Conservation (phyloP, 1,139 yeast genomes). For the Sugiyamaella grinbergsii region DNA sequence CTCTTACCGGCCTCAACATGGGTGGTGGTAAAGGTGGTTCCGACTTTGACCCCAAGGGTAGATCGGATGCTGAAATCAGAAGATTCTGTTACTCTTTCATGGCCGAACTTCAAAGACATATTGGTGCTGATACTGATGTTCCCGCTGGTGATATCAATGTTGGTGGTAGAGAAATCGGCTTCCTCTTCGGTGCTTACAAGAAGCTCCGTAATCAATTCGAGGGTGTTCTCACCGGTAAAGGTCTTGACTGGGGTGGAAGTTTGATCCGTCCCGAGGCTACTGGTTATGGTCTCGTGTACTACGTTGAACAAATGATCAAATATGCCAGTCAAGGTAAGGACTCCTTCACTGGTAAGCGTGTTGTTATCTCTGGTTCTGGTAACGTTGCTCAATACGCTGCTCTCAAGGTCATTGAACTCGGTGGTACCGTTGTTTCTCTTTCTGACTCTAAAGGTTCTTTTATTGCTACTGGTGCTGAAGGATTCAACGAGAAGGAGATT, state of each 20-base stretch:
- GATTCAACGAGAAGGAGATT: constrained; percentile 83
- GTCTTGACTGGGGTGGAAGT: constrained; percentile 98
- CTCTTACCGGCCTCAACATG: constrained; percentile 94
- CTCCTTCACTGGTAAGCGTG: constrained; percentile 87
- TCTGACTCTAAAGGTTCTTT: constrained; percentile 94
- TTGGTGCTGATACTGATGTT: constrained; percentile 96
- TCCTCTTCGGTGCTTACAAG: constrained; percentile 96
- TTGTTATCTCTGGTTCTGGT: constrained; percentile 97
- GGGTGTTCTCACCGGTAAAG: constrained; percentile 98
- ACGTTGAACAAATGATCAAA: constrained; percentile 96
- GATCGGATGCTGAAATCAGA: constrained; percentile 90
- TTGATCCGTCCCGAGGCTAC: constrained; percentile 99
- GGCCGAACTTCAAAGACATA: constrained; percentile 94
- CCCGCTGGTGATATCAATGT: constrained; percentile 98
- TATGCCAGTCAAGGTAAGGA: constrained; percentile 88
- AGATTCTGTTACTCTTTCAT: constrained; percentile 95
- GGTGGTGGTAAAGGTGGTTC: constrained; percentile 99
- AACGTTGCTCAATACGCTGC: constrained; percentile 99
- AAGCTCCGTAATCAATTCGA: constrained; percentile 89
- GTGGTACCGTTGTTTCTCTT: constrained; percentile 90
- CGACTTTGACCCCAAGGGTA: constrained; percentile 96
- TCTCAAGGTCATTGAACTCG: constrained; percentile 92
- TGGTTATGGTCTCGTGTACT: constrained; percentile 96
- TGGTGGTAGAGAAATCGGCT: constrained; percentile 92
- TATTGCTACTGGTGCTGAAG: constrained; percentile 55